phyloP scores from a whole-genome alignment of 805 yeast species.

The Zygoascus bituminiphila region DNA sequence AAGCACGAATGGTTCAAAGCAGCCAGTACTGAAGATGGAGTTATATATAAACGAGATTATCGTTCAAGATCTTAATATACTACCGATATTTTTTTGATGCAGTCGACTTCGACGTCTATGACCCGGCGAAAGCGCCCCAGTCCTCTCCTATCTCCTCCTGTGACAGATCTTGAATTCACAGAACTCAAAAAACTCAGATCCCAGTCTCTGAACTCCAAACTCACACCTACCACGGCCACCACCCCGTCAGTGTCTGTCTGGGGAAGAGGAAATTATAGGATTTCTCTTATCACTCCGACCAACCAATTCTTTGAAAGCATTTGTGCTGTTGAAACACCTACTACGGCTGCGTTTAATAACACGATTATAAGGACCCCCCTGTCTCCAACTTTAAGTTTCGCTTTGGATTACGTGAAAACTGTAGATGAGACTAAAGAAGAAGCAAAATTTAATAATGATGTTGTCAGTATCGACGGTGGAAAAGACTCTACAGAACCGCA shows the following conservation, averaged over 20 bases:
- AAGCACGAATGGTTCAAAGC: too few relatives aligned
- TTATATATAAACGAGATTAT: too few relatives aligned
- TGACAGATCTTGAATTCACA: neutral
- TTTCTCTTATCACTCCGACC: neutral
- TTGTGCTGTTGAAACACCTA: too few relatives aligned
- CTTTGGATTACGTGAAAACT: neutral
- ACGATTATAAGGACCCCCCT: neutral
- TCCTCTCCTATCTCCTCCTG: neutral
- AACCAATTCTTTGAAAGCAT: neutral
- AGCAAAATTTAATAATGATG: neutral
- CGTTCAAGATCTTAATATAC: too few relatives aligned
- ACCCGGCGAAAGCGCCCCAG: neutral
- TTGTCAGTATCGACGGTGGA: neutral
- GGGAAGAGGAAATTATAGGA: conserved; percentile 3
- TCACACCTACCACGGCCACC: conserved; percentile 17
- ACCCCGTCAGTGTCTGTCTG: conserved; percentile 16
- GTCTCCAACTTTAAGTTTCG: neutral
- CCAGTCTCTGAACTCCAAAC: neutral
- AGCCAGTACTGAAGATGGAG: too few relatives aligned
- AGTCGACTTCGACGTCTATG: too few relatives aligned
- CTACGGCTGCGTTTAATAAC: too few relatives aligned
- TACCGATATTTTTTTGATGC: too few relatives aligned
- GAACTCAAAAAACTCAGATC: neutral
- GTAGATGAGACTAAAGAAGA: neutral
- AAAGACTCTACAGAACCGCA: neutral